Evolutionary conservation across 2,329 filamentous ascomycete species (phyloP), one percentile per base, ranked within the genome.

Genomic region (Thielaviopsis musarum): DNA sequence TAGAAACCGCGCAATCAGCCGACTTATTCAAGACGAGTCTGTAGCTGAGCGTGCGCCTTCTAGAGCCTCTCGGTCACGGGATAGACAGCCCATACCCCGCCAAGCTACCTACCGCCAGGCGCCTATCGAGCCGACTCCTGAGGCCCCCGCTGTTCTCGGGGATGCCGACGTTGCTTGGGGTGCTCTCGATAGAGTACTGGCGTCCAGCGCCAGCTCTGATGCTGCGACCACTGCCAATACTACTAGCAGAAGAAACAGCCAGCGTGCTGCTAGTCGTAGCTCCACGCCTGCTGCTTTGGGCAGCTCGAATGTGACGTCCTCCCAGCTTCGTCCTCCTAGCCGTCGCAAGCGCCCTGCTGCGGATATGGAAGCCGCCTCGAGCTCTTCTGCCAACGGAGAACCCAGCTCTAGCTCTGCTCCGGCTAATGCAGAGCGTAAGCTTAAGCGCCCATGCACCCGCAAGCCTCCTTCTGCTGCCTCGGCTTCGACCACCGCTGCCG

Each of bases 91-190:
- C 30, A 34, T 34, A 12, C 7, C 10, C 9, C 30, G 30, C 5
- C 30, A 34, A 17, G 6, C 21, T 24, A 10, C 28, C 22, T n/a
- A 15, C 30, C 56, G 56, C 28, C 24, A 30, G 13, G 49, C 56
- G 51, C 51, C 51, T n/a, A 56, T 41, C 17, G 28, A 24, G 21
- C 49, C 56, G 22, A 21, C 34, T 7, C 48, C 51, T 4, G 13
- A 26, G 19, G 6, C 51, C n/a, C 24, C 57, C 28, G 57, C 51
- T 38, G 13, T 45, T 30, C 41, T 21, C 21, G 74, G 84, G 51
- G 90, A 95, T 65, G 90, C 95, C 70, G 77, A 85, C 58, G 79
- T 83, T 61, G 89, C 91, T 3, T 96, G 91, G 93, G 88, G 90
- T 63, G 89, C 87, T 21, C 84, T 97, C 63, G 91, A 96, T 65